These are phyloP conservation scores for Fraxinus dipetala DNA, from an alignment of 305 asterid genomes.

Conservation along the genomic window DNA sequence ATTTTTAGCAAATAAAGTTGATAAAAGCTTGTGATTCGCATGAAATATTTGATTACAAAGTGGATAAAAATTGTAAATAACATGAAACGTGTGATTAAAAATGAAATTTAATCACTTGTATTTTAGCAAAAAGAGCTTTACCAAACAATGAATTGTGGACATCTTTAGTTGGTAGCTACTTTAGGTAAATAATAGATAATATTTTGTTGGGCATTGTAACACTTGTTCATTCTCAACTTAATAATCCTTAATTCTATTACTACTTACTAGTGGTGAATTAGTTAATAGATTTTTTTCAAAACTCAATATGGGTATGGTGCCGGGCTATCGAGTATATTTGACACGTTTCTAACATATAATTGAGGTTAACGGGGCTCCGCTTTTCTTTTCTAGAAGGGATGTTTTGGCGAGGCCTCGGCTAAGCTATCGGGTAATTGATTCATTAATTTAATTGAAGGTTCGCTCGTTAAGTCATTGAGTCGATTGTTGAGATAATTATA, in stretches of 20 bases:
- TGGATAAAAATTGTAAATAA: no score
- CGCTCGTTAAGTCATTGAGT: neutral
- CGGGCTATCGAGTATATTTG: no score
- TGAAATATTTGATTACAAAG: no score
- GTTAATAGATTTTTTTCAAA: neutral
- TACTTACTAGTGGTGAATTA: neutral
- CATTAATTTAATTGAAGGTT: neutral
- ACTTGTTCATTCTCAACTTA: neutral
- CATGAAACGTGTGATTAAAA: no score
- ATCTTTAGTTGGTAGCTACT: neutral
- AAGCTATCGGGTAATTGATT: neutral
- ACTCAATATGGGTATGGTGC: no score
- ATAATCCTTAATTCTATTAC: neutral
- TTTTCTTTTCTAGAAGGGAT: neutral
- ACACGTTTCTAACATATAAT: neutral
- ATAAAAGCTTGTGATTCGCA: no score
- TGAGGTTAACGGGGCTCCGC: neutral
- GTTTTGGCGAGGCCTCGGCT: neutral
- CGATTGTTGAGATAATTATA: neutral
- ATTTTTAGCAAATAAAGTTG: no score
- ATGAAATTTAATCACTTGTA: no score
- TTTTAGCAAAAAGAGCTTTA: no score
- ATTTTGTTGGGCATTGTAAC: neutral
- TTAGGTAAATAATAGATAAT: neutral
- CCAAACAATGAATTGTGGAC: no score